Conservation (phyloP, 139 green algal genomes). For the Chlamydomonas eustigma region DNA sequence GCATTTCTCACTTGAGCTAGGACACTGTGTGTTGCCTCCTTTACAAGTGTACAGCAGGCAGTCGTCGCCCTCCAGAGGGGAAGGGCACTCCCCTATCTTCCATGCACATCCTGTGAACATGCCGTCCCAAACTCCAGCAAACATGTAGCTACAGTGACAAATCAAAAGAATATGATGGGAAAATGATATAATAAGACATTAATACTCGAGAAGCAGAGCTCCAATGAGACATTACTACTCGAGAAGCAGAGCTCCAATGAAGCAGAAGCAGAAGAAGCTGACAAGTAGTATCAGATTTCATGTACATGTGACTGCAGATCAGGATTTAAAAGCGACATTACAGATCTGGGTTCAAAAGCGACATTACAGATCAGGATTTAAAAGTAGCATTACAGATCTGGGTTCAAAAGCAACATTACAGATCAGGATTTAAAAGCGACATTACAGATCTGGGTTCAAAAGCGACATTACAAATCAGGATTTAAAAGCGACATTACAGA, state of each 20-base stretch:
- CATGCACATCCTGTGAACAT: slow-evolving; percentile 47
- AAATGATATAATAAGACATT: background rate
- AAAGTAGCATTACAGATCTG: no score
- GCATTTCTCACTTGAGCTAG: background rate
- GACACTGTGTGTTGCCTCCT: background rate
- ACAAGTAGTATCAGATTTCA: background rate
- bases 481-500: no score
- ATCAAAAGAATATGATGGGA: background rate
- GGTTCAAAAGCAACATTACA: no score
- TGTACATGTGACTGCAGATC: background rate
- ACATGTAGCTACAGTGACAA: slow-evolving; percentile 33
- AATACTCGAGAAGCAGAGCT: background rate
- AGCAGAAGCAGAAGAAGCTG: no score
- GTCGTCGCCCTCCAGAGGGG: slow-evolving; percentile 48
- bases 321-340: background rate
- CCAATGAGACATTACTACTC: background rate
- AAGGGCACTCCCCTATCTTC: slow-evolving; percentile 34
- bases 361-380: no score
- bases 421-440: no score
- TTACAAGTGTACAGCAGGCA: slow-evolving; percentile 54
- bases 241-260: background rate
- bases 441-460: no score
- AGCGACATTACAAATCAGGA: no score
- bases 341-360: no score
- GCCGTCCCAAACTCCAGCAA: slow-evolving; percentile 55